A percentile compares a stretch with the other conserved stretches of the same genome.
Conservation (phyloP, 352 stramenopile species). For the Thalassiosira mediterranea region DNA sequence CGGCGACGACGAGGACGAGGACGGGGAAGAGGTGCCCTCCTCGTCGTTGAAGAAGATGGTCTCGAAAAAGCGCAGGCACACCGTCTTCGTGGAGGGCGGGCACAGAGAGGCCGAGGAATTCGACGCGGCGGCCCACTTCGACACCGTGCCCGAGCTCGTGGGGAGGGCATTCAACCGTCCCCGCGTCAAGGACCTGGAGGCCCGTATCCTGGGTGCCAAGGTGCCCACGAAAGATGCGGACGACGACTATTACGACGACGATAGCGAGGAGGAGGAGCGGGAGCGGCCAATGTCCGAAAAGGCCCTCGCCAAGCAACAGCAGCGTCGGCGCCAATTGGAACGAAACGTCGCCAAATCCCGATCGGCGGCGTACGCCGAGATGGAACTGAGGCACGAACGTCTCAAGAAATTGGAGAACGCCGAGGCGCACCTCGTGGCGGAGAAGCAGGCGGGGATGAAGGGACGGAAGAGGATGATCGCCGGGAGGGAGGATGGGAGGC, state of each 20-base stretch:
- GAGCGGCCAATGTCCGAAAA: conserved; percentile 21
- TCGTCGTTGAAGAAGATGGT: conserved; percentile 39
- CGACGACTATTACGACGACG: conserved; percentile 47
- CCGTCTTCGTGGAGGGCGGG: conserved; percentile 90
- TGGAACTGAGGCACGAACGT: conserved; percentile 69
- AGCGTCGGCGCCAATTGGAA: conserved; percentile 42
- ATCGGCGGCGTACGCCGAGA: conserved; percentile 69
- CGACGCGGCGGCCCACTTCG: conserved; percentile 91
- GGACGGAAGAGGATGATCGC: conserved; percentile 78
- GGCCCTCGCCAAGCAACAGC: conserved; percentile 40
- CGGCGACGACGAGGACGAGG: conserved; percentile 25
- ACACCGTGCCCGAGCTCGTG: conserved; percentile 84
- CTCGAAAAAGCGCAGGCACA: conserved; percentile 89
- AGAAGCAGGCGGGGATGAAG: conserved; percentile 81
- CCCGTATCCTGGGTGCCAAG: conserved; percentile 27
- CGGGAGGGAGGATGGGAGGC: conserved; percentile 56
- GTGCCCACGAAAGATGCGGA: conserved; percentile 35
- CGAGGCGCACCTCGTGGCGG: conserved; percentile 78
- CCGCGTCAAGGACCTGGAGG: conserved; percentile 44
- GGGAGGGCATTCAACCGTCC: conserved; percentile 84
- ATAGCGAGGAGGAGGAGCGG: conserved; percentile 27
- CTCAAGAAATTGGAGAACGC: conserved; percentile 66
- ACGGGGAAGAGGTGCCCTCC: background rate
- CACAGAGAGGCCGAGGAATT: conserved; percentile 87
- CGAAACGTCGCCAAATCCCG: conserved; percentile 58